phyloP scores from a whole-genome alignment of 306 rosid genomes.

The Astragalus glycyphyllos region DNA sequence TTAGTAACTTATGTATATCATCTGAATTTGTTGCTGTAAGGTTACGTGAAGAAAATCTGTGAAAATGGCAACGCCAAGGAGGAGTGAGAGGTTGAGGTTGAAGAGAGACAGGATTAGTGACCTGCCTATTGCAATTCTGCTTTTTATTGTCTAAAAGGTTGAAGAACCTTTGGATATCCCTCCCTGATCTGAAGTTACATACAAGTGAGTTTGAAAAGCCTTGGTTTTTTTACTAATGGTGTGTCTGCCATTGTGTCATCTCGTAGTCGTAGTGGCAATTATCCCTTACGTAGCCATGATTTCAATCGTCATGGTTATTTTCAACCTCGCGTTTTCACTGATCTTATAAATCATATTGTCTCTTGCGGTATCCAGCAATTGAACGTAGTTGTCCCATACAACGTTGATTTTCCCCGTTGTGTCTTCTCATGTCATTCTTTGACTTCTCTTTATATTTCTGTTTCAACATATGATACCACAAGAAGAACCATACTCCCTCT shows the following conservation, averaged over 20 bases:
- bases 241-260: conserved; percentile 19
- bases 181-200: conserved; percentile 26
- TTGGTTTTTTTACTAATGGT: background rate
- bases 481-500: conserved; percentile 4
- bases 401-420: conserved; percentile 11
- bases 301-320: conserved; percentile 12
- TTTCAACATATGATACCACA: conserved; percentile 21
- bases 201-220: background rate
- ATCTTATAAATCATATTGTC: conserved; percentile 25
- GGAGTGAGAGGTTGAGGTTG: background rate
- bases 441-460: conserved; percentile 6
- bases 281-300: conserved; percentile 5
- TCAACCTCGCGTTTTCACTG: background rate
- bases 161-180: conserved; percentile 26
- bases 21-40: conserved; percentile 3
- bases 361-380: background rate
- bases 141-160: conserved; percentile 30
- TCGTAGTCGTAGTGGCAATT: background rate
- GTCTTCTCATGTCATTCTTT: conserved; percentile 31
- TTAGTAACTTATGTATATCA: background rate
- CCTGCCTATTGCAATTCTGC: background rate
- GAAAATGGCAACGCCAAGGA: background rate
- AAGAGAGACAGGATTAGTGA: background rate
- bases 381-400: conserved; percentile 15
- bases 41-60: background rate